These are phyloP conservation scores for Pseudopyrenochaeta lycopersici DNA, from an alignment of 2,329 filamentous ascomycete genomes.

Conservation along the genomic window DNA sequence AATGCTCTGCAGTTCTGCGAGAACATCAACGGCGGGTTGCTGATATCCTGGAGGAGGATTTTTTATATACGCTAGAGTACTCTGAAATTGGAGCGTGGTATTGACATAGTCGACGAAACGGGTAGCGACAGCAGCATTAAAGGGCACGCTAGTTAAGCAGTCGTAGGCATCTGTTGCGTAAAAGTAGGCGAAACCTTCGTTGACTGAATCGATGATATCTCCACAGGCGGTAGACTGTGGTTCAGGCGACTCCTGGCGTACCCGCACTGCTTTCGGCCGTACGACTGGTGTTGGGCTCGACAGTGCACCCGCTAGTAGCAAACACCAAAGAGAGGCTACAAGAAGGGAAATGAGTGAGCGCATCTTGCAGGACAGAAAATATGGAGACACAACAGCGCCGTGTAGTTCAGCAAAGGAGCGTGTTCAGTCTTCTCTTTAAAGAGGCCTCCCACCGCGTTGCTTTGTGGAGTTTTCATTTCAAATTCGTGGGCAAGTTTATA, in stretches of 20 bases:
- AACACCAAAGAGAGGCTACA: background rate
- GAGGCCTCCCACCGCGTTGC: background rate
- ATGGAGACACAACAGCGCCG: background rate
- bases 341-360: background rate
- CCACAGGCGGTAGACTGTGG: slow-evolving; percentile 9
- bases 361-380: background rate
- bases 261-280: slow-evolving; percentile 3
- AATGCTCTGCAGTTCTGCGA: slow-evolving; percentile 37
- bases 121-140: slow-evolving; percentile 55
- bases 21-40: slow-evolving; percentile 50
- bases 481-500: background rate
- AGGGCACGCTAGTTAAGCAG: slow-evolving; percentile 57
- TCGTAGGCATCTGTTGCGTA: slow-evolving; percentile 15
- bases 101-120: slow-evolving; percentile 57
- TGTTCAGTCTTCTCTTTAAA: background rate
- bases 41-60: slow-evolving; percentile 53
- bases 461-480: background rate
- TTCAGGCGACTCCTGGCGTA: slow-evolving; percentile 6
- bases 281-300: slow-evolving; percentile 1
- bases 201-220: slow-evolving; percentile 6
- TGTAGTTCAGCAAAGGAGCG: background rate
- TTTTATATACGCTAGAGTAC: slow-evolving; percentile 53
- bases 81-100: slow-evolving; percentile 57
- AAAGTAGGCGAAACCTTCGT: slow-evolving; percentile 8
- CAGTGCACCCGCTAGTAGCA: background rate